These are phyloP conservation scores for Podaxis sp. DNA, from an alignment of 768 basidiomycete species.

Conservation along the genomic window DNA sequence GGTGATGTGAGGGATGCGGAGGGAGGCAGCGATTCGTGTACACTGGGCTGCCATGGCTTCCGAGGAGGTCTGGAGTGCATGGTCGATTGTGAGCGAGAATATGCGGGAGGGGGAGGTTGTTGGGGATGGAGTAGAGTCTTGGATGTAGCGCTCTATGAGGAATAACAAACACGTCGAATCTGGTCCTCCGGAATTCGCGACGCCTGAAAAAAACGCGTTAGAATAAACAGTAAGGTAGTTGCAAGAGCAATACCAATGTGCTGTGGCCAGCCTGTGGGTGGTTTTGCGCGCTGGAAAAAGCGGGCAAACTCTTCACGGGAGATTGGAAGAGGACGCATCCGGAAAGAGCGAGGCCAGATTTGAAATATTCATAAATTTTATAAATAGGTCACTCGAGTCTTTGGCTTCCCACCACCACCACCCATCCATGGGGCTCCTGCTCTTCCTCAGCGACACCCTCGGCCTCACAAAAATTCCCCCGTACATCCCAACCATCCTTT, in stretches of 20 bases:
- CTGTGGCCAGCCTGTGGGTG: constrained; percentile 47
- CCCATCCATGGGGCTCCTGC: constrained; percentile 19
- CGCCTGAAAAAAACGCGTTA: constrained; percentile 39
- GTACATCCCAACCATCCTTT: constrained; percentile 53
- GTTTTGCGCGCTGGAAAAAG: constrained; percentile 45
- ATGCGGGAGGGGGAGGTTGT: constrained; percentile 23
- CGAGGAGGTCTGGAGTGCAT: constrained; percentile 65
- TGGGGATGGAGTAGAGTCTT: constrained; percentile 16
- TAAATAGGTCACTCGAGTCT: not conserved
- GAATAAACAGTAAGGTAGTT: constrained; percentile 41
- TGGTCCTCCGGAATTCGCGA: constrained; percentile 81
- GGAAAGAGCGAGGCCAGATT: not conserved
- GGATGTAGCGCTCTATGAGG: constrained; percentile 52
- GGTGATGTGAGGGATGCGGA: constrained; percentile 49
- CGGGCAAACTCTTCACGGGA: constrained; percentile 47
- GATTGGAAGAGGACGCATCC: constrained; percentile 34
- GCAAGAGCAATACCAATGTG: constrained; percentile 15
- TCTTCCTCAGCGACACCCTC: constrained; percentile 33
- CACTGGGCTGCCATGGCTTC: constrained; percentile 53
- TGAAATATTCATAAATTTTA: not conserved
- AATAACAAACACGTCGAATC: constrained; percentile 82
- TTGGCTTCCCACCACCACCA: not conserved
- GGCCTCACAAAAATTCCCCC: constrained; percentile 56
- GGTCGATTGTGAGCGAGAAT: constrained; percentile 67
- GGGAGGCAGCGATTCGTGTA: constrained; percentile 36